Evolutionary conservation across 202 grass and related monocot genomes (phyloP), one percentile per base, ranked within the genome.

Genomic region (Schoenoplectus triqueter): DNA sequence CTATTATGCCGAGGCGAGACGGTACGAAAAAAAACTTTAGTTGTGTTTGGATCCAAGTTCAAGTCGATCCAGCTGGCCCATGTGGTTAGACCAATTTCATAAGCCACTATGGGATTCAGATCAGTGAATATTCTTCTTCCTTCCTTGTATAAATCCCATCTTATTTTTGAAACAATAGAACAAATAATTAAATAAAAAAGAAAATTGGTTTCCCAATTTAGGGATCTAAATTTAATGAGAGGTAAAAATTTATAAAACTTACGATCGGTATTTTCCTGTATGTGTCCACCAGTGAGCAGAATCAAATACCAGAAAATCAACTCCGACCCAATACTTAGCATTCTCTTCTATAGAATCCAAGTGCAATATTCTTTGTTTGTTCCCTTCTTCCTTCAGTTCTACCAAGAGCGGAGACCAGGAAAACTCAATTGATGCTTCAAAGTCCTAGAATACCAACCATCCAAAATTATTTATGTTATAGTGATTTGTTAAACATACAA

Each of bases 221-320:
- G 60, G 42, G 8, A 62, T n/a, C 3, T 45, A 67, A 56, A 18
- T 31, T 44, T 40, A 56, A 86, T 40, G 46, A 54, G 47, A 80
- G 5, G 67, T 41, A 2, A 1, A 80, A 67, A 86, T 67, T 14
- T 17, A 31, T 31, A 59, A 15, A 51, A 83, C 57, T 78, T 86
- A 90, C 88, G 85, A 90, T n/a, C 85, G 85, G 84, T 86, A 90
- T 87, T 87, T 84, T 60, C 85, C 85, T 0, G 80, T 84, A 48
- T 90, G 88, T 84, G 88, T 90, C 88, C 88, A 90, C 88, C 88
- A 90, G 51, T 90, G 88, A 46, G 88, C 84, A 55, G 88, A 90
- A 84, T 87, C 88, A 64, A 90, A 90, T 18, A 87, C 80, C 1
- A 90, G 88, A 14, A 90, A 19, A 64, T 90, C 85, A 18, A 90